Base-by-base conservation (phyloP, 2,329 filamentous ascomycete genomes). In the Neofusicoccum umdonicola region DNA sequence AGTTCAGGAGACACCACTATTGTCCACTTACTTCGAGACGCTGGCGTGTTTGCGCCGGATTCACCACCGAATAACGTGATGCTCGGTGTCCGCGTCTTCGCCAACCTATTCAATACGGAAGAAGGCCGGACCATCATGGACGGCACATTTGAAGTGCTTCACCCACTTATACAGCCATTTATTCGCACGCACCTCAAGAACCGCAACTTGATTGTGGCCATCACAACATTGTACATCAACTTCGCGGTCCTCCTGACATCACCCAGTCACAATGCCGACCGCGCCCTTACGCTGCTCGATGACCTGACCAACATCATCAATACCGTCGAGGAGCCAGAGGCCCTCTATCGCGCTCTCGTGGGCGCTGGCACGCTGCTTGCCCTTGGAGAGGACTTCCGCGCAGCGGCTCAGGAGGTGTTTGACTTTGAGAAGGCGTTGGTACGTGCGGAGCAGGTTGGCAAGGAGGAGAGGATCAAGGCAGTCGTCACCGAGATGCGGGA, bases 171-270 rank as follows among this genome's bases (percentile, higher is more conserved):
- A 8, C 84, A 88, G 60, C 84, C 85, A 0, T 84, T 91, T 31
- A 79, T 88, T 3, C 84, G 84, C 78, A 44, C 81, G 77, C 3
- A 80, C 81, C 13, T 45, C 22, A 71, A 68, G 7, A 95, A 96
- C 74, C 87, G 90, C 61, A 96, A 96, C 70, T 81, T 98, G 11
- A 86, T 90, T 58, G 89, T 97, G 63, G 94, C 95, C 0, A 82
- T 92, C 17, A 88, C 91, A 0, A 97, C 95, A 0, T 83, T 92
- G 0, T 88, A 90, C 66, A 89, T 98, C 74, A 98, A 99, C 78
- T 90, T 91, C 68, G 84, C 92, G 0, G 92, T 97, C 1, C 83
- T 93, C 11, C 84, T 91, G 4, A 85, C 84, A 57, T 78, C 68
- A 68, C 79, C 78, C 47, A 82, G 84, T 7, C 75, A 79, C 42